Base-by-base conservation (phyloP, 2,329 filamentous ascomycete species). In the Colletotrichum salicis region DNA sequence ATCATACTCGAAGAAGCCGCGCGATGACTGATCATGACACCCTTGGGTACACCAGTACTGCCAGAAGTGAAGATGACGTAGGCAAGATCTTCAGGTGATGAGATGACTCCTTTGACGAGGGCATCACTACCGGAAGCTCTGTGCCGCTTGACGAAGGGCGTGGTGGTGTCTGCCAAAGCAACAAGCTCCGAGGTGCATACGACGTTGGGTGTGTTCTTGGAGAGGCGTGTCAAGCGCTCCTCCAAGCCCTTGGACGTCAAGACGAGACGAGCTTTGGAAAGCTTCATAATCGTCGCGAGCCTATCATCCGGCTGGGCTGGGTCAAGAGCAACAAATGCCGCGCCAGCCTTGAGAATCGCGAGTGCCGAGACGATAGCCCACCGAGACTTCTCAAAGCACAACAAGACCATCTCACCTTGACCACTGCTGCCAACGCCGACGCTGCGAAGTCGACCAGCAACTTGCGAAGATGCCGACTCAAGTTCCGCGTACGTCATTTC, bases 401-500 rank as follows among this genome's bases (percentile, higher is more conserved):
- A 27, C 10, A 62, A 27, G 3, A 62, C 59, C 24, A 51, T 27
- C n/a, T 41, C 37, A 15, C 59, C 59, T 19, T 48, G 59, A 11
- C 41, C 41, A 48, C 19, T 48, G 41, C 41, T 48, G n/a, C 41
- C 29, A 35, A 58, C 56, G 12, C 56, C 56, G 31, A 58, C 29
- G 22, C 56, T 33, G 2, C 37, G 59, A 19, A 75, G 57, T 13
- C 56, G 37, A 15, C 22, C 22, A 24, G 69, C 69, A 10, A 75
- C 37, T 2, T 41, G 31, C 2, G 65, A 62, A 22, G 75, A 60
- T 10, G 57, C 31, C 1, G 37, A 7, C 52, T 76, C 71, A 1
- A 80, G 64, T 11, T 80, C 75, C 1, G 63, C 61, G 55, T 80
- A 80, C 1, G 77, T 79, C 3, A 80, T 70, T 12, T 78, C 71